Percentiles rank a stretch among this genome's conserved stretches.
Evolutionary conservation across 257 asterid species (phyloP).

Genomic region (Lycium barbarum): DNA sequence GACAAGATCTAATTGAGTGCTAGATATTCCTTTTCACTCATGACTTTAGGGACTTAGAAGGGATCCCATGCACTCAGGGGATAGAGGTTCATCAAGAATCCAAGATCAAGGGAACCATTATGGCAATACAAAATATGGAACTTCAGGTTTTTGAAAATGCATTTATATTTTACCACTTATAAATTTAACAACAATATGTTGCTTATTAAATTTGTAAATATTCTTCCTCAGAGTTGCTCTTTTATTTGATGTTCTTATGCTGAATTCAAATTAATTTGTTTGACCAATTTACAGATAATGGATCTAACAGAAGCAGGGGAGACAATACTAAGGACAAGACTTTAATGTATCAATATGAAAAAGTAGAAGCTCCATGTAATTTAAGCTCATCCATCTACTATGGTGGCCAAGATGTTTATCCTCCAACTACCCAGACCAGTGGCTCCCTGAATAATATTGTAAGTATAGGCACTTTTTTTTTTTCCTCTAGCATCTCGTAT

Average conservation of each 20-base stretch:
- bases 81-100: conserved; percentile 34
- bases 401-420: conserved; percentile 33
- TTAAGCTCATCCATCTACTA: conserved; percentile 26
- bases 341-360: neutral
- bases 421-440: neutral
- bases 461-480: neutral
- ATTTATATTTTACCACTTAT: neutral
- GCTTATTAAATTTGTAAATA: neutral
- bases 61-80: conserved; percentile 44
- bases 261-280: no score
- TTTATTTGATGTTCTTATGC: no score
- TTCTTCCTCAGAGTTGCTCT: neutral
- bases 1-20: no score
- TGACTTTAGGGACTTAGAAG: conserved; percentile 58
- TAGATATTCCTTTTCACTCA: neutral
- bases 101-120: conserved; percentile 35
- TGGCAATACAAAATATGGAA: conserved; percentile 39
- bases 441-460: conserved; percentile 12
- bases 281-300: conserved; percentile 30
- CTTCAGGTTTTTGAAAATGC: conserved; percentile 45
- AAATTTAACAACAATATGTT: neutral
- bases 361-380: conserved; percentile 24
- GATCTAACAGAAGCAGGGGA: conserved; percentile 6
- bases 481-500: neutral
- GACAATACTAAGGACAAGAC: no score